These are phyloP conservation scores for Limnomonas spitsbergensis DNA, from an alignment of 139 green algal genomes.

Conservation along the genomic window DNA sequence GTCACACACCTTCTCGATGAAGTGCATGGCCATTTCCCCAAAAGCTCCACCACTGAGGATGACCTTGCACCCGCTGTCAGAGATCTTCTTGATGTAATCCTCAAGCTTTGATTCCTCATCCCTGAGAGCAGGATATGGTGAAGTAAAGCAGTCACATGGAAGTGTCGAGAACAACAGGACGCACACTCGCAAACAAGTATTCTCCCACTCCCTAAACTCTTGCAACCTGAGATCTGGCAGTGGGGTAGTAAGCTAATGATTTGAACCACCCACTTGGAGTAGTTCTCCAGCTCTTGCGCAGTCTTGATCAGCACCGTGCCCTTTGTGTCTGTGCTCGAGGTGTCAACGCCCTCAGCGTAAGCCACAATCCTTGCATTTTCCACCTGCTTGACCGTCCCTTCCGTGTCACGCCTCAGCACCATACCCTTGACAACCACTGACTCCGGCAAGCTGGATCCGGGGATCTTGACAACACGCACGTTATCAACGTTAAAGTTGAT, in stretches of 20 bases:
- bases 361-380: constrained; percentile 88
- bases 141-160: no score
- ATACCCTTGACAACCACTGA: constrained; percentile 79
- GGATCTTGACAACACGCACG: constrained; percentile 92
- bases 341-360: constrained; percentile 81
- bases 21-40: constrained; percentile 98
- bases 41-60: constrained; percentile 78
- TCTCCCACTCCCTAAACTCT: no score
- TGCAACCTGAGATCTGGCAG: no score
- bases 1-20: constrained; percentile 82
- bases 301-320: constrained; percentile 95
- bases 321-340: constrained; percentile 83
- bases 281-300: constrained; percentile 90
- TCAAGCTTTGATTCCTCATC: constrained; percentile 90
- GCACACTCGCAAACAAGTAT: no score
- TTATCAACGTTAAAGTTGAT: constrained; percentile 99
- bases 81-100: constrained; percentile 80
- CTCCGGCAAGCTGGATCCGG: constrained; percentile 66
- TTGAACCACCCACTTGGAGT: constrained; percentile 69
- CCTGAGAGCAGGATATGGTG: no score
- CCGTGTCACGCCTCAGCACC: constrained; percentile 82
- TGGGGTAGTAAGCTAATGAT: no score
- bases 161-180: no score
- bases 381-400: constrained; percentile 78
- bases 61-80: constrained; percentile 68